phyloP scores from a whole-genome alignment of 2,329 filamentous ascomycete genomes.

The Fusarium kyushuense region DNA sequence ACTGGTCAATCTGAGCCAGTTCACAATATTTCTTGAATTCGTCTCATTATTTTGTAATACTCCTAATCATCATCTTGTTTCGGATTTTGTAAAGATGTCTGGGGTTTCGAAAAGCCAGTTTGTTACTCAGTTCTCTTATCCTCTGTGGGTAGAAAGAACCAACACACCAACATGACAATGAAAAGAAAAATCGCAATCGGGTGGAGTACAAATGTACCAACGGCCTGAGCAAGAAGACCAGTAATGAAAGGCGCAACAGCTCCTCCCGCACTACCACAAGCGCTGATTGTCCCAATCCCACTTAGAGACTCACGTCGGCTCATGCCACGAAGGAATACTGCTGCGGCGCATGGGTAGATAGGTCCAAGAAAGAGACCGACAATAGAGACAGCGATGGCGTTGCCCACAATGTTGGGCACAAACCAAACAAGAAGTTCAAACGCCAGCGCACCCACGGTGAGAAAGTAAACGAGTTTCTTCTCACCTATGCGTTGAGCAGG shows the following conservation, averaged over 20 bases:
- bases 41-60: not conserved
- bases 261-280: conserved; percentile 76
- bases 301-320: conserved; percentile 70
- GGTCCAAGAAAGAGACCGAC: conserved; percentile 82
- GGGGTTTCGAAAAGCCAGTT: not conserved
- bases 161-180: conserved; percentile 72
- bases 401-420: conserved; percentile 78
- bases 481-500: conserved; percentile 77
- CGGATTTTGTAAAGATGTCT: not conserved
- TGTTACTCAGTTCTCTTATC: conserved; percentile 67
- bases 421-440: conserved; percentile 85
- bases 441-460: conserved; percentile 70
- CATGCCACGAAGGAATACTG: conserved; percentile 72
- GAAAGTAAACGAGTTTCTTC: conserved; percentile 73
- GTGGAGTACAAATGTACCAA: conserved; percentile 72
- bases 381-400: conserved; percentile 75
- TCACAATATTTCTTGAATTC: not conserved
- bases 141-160: conserved; percentile 68
- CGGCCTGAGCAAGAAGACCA: conserved; percentile 71
- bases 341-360: conserved; percentile 79
- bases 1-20: not conserved
- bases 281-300: conserved; percentile 75
- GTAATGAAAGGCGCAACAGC: conserved; percentile 75
- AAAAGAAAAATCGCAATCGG: conserved; percentile 77
- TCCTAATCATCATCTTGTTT: not conserved